Evolutionary conservation across 768 basidiomycete genomes (phyloP).

Genomic region (Leucogyrophana mollusca): DNA sequence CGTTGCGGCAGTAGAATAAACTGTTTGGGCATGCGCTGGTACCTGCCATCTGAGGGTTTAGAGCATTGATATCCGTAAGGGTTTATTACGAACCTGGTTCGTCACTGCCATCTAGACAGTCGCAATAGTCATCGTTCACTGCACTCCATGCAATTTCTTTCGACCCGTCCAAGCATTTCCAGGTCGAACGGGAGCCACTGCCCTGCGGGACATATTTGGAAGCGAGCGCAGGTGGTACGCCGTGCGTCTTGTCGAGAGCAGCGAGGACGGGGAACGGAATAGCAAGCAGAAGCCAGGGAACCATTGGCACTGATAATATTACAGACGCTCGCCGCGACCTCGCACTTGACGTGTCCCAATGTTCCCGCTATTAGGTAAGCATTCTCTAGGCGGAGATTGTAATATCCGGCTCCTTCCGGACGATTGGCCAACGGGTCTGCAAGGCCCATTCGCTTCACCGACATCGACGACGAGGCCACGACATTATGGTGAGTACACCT

Average conservation of each 20-base stretch:
- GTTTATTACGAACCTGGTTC: conserved; percentile 68
- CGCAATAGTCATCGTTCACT: conserved; percentile 94
- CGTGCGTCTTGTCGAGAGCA: conserved; percentile 48
- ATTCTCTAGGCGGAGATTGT: conserved; percentile 17
- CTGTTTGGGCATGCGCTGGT: conserved; percentile 81
- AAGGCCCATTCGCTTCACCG: conserved; percentile 5
- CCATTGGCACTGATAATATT: no score
- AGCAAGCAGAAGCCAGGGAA: conserved; percentile 47
- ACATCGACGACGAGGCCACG: conserved; percentile 26
- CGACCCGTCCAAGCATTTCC: conserved; percentile 81
- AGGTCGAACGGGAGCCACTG: conserved; percentile 42
- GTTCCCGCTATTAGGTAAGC: conserved; percentile 20
- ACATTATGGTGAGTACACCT: conserved; percentile 28
- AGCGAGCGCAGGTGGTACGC: conserved; percentile 54
- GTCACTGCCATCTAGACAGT: conserved; percentile 93
- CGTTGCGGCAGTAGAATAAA: conserved; percentile 82
- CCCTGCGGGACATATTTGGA: conserved; percentile 53
- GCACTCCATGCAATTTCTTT: conserved; percentile 76
- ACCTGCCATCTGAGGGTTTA: conserved; percentile 41
- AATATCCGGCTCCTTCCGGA: conserved; percentile 20
- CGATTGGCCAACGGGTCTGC: not conserved
- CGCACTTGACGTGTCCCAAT: conserved; percentile 4
- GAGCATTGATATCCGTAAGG: conserved; percentile 1
- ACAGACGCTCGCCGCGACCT: no score
- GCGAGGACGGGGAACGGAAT: conserved; percentile 40